A percentile compares a stretch with the other conserved stretches of the same genome.
Conservation (phyloP, 495 filamentous ascomycete species). For the Cladorrhinum samala region DNA sequence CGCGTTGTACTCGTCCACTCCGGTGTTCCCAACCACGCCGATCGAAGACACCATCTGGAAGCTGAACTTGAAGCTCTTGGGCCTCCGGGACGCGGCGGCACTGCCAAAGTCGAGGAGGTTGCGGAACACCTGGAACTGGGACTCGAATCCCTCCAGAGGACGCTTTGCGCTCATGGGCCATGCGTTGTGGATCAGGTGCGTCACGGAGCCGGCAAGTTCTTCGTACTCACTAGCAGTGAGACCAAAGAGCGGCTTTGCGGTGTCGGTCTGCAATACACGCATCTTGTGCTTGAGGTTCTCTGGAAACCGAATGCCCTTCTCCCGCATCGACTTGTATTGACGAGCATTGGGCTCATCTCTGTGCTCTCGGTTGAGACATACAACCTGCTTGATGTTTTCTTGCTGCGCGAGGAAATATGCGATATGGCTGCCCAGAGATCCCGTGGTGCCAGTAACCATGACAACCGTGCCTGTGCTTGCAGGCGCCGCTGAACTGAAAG, state of each 20-base stretch:
- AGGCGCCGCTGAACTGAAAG: background rate
- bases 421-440: conserved; percentile 45
- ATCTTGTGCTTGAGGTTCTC: conserved; percentile 29
- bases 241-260: conserved; percentile 38
- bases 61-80: conserved; percentile 19
- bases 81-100: conserved; percentile 21
- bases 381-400: conserved; percentile 27
- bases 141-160: conserved; percentile 39
- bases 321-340: background rate
- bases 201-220: conserved; percentile 35
- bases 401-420: conserved; percentile 31
- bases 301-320: background rate
- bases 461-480: conserved; percentile 16
- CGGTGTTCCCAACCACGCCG: conserved; percentile 35
- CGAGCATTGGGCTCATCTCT: background rate
- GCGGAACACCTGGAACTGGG: conserved; percentile 44
- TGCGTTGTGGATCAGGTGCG: conserved; percentile 53
- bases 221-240: conserved; percentile 35
- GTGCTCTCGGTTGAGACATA: conserved; percentile 45
- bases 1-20: conserved; percentile 21
- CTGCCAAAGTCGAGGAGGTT: conserved; percentile 43
- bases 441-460: conserved; percentile 48
- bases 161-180: conserved; percentile 51
- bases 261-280: conserved; percentile 43
- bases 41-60: conserved; percentile 56